A percentile compares a stretch with the other conserved stretches of the same genome.
These are phyloP conservation scores for Picocystis salinarum DNA, from an alignment of 139 green algal genomes.

Conservation along the genomic window DNA sequence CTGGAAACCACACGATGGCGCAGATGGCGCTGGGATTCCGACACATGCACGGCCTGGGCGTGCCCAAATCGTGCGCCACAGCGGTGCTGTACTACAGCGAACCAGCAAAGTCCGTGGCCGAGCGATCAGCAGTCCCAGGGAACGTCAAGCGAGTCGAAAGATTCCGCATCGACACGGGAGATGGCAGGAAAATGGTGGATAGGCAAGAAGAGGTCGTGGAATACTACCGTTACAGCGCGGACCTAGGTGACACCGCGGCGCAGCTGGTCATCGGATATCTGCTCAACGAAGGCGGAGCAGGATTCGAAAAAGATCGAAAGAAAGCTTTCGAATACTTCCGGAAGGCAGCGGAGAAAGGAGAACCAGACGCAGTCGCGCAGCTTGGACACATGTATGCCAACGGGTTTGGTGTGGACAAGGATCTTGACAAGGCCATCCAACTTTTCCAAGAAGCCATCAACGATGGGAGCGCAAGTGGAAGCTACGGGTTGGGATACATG, in stretches of 20 bases:
- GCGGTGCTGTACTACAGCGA: constrained; percentile 69
- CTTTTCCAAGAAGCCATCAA: constrained; percentile 7
- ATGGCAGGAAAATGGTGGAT: constrained; percentile 1
- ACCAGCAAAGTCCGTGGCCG: constrained; percentile 31
- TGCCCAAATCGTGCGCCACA: constrained; percentile 54
- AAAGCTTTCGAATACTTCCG: constrained; percentile 1
- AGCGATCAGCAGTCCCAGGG: background rate
- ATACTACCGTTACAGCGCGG: constrained; percentile 69
- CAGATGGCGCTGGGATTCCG: constrained; percentile 62
- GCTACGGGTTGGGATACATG: constrained; percentile 77
- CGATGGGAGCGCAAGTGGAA: constrained; percentile 1
- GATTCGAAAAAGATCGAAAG: constrained; percentile 15
- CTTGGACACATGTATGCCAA: constrained; percentile 76
- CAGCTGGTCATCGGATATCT: constrained; percentile 53
- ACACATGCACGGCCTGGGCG: constrained; percentile 37
- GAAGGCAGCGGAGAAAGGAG: constrained; percentile 38
- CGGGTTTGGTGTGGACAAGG: constrained; percentile 29
- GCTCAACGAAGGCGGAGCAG: constrained; percentile 46
- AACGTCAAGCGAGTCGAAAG: too few species aligned
- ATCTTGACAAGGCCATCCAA: constrained; percentile 27
- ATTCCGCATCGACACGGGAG: too few species aligned
- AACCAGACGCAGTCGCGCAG: constrained; percentile 59
- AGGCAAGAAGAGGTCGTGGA: constrained; percentile 32
- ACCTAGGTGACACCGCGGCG: constrained; percentile 66
- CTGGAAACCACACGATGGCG: constrained; percentile 33